A percentile compares a stretch with the other conserved stretches of the same genome.
phyloP scores from a whole-genome alignment of 768 basidiomycete genomes.

The Ramaria sp. region DNA sequence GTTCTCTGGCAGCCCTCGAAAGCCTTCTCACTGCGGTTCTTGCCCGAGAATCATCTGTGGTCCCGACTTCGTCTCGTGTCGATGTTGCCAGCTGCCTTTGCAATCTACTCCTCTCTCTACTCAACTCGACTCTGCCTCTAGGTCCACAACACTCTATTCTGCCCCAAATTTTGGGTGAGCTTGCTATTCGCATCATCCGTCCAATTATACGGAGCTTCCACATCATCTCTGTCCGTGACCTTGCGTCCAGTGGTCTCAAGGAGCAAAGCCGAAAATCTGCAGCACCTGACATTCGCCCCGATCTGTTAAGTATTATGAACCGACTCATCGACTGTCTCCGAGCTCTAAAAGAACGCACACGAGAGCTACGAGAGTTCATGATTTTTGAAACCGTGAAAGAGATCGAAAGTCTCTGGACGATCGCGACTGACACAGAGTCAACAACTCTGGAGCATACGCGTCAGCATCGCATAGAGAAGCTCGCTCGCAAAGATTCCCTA shows the following conservation, averaged over 20 bases:
- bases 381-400: constrained; percentile 30
- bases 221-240: neutral
- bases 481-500: constrained; percentile 37
- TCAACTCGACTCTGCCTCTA: constrained; percentile 4
- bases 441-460: neutral
- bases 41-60: neutral
- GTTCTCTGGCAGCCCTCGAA: constrained; percentile 1
- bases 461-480: constrained; percentile 24
- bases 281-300: constrained; percentile 13
- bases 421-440: neutral
- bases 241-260: neutral
- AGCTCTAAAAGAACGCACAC: constrained; percentile 5
- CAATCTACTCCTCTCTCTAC: neutral
- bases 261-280: neutral
- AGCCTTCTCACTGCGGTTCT: constrained; percentile 3
- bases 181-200: neutral
- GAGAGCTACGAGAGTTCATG: constrained; percentile 17
- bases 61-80: neutral
- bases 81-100: neutral
- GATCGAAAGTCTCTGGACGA: constrained; percentile 15
- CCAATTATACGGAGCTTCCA: constrained; percentile 5
- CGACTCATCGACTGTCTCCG: constrained; percentile 12
- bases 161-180: constrained; percentile 6
- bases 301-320: constrained; percentile 14
- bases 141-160: neutral